Percentiles rank a stretch among this genome's conserved stretches.
phyloP scores from a whole-genome alignment of 306 rosid genomes.

The Acacia crassicarpa region DNA sequence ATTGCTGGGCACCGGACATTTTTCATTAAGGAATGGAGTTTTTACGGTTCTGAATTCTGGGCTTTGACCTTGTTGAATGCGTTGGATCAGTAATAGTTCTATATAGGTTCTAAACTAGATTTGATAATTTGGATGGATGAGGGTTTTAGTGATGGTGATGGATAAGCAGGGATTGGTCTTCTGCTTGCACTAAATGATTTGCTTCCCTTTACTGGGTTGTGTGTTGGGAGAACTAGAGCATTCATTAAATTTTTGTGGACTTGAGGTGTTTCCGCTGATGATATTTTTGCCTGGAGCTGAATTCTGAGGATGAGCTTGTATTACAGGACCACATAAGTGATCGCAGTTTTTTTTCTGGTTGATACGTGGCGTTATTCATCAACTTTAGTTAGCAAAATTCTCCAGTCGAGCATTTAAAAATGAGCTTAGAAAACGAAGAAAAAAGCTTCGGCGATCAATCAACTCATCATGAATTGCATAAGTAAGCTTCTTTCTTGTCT shows the following conservation, averaged over 20 bases:
- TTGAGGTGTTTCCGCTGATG: conserved; percentile 11
- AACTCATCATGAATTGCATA: conserved; percentile 49
- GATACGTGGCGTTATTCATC: conserved; percentile 28
- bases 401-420: conserved; percentile 38
- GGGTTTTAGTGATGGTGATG: conserved; percentile 22
- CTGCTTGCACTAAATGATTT: conserved; percentile 24
- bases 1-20: conserved; percentile 27
- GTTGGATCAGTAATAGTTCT: conserved; percentile 50
- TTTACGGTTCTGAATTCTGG: conserved; percentile 28
- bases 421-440: conserved; percentile 72
- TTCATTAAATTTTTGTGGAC: conserved; percentile 18
- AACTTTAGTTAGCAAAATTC: conserved; percentile 31
- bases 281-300: not conserved
- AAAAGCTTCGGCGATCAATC: conserved; percentile 41
- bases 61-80: conserved; percentile 39
- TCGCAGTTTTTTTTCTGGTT: conserved; percentile 32
- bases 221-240: conserved; percentile 27
- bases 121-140: conserved; percentile 33
- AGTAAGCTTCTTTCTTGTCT: conserved; percentile 46
- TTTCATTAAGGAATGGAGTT: conserved; percentile 34
- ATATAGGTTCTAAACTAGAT: conserved; percentile 31
- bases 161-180: conserved; percentile 24
- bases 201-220: conserved; percentile 27
- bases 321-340: conserved; percentile 28
- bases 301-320: conserved; percentile 25